A percentile compares a stretch with the other conserved stretches of the same genome.
phyloP scores from a whole-genome alignment of 208 protist species.

The Trypanosoma brucei region DNA sequence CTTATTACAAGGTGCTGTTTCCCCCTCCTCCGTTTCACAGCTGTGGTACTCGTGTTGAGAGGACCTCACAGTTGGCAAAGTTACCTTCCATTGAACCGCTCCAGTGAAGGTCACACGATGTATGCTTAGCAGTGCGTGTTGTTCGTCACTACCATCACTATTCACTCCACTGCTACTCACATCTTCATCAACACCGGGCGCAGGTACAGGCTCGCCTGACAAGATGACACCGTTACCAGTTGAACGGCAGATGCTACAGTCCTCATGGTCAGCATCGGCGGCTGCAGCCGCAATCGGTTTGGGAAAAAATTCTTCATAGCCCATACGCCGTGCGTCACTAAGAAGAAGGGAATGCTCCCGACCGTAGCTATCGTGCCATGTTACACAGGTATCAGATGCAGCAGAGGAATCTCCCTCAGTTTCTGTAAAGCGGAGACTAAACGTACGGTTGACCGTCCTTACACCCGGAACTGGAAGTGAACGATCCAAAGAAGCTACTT shows the following conservation, averaged over 20 bases:
- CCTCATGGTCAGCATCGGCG: neutral
- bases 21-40: neutral
- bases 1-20: neutral
- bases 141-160: constrained; percentile 8
- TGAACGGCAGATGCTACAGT: neutral
- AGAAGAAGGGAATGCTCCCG: constrained; percentile 15
- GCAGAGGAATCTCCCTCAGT: constrained; percentile 9
- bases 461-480: too few relatives aligned
- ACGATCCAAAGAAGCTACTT: too few relatives aligned
- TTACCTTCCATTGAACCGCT: constrained; percentile 54
- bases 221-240: too few relatives aligned
- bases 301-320: constrained; percentile 41
- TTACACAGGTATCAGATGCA: constrained; percentile 10
- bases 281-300: constrained; percentile 6
- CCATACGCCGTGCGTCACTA: constrained; percentile 26
- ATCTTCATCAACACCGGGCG: neutral
- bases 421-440: constrained; percentile 2
- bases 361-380: constrained; percentile 28
- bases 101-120: constrained; percentile 42
- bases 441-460: too few relatives aligned
- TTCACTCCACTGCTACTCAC: neutral
- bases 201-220: too few relatives aligned
- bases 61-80: constrained; percentile 21
- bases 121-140: constrained; percentile 30
- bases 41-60: neutral